These are phyloP conservation scores for Kazachstania bromeliacearum DNA, from an alignment of 805 yeast species.

Conservation along the genomic window DNA sequence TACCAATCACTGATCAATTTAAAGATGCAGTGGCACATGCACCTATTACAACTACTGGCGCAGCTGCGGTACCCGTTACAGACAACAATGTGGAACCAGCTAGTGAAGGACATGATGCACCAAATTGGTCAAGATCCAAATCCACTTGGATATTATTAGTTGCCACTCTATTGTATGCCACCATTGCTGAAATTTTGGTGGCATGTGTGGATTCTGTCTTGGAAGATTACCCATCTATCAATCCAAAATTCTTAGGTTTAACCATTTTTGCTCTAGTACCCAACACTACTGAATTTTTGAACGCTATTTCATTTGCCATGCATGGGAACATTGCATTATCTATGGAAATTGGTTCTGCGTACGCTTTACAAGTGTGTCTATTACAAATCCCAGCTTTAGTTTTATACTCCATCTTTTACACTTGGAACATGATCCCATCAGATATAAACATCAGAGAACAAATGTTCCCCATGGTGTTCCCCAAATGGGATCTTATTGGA, in stretches of 20 bases:
- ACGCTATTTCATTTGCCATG: constrained; percentile 93
- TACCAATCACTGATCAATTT: constrained; percentile 15
- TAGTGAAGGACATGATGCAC: constrained; percentile 77
- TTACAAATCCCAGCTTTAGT: constrained; percentile 90
- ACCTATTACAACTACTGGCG: constrained; percentile 5
- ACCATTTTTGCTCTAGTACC: constrained; percentile 95
- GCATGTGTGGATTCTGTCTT: constrained; percentile 87
- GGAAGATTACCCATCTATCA: constrained; percentile 56
- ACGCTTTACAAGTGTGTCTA: constrained; percentile 89
- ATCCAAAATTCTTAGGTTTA: constrained; percentile 85
- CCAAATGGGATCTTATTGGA: constrained; percentile 91
- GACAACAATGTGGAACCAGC: constrained; percentile 24
- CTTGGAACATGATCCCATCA: constrained; percentile 28
- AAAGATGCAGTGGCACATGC: constrained; percentile 8
- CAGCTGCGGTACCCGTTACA: constrained; percentile 1
- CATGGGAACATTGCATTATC: constrained; percentile 93
- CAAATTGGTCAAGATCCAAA: constrained; percentile 88
- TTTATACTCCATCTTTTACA: constrained; percentile 53
- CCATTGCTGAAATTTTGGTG: constrained; percentile 89
- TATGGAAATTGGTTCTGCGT: constrained; percentile 97
- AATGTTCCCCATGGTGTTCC: constrained; percentile 72
- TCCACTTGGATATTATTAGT: constrained; percentile 72
- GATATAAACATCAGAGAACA: constrained; percentile 27
- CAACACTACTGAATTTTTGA: constrained; percentile 90
- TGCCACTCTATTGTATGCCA: constrained; percentile 81